Evolutionary conservation across 1,284 basidiomycete species (phyloP).

Genomic region (Malassezia nana): DNA sequence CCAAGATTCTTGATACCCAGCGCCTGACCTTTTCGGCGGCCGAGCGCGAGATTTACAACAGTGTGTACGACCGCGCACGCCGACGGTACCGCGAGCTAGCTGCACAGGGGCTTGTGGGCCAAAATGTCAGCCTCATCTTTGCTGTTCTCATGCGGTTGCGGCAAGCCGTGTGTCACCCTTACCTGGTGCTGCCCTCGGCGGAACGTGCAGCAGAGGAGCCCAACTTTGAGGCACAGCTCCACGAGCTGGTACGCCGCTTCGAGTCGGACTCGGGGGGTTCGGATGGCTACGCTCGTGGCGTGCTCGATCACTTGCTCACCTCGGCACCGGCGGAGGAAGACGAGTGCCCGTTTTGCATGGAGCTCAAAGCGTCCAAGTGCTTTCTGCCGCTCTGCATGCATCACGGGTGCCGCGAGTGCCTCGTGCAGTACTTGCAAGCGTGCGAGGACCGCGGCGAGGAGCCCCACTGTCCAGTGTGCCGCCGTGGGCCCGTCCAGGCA

Average conservation of each 20-base stretch:
- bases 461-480: slow-evolving; percentile 48
- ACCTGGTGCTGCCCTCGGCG: slow-evolving; percentile 41
- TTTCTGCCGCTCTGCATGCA: slow-evolving; percentile 49
- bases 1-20: slow-evolving; percentile 59
- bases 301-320: slow-evolving; percentile 23
- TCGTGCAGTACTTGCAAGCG: slow-evolving; percentile 59
- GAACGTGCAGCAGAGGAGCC: slow-evolving; percentile 22
- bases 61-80: slow-evolving; percentile 41
- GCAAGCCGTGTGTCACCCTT: slow-evolving; percentile 50
- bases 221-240: slow-evolving; percentile 20
- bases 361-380: slow-evolving; percentile 32
- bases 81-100: slow-evolving; percentile 34
- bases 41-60: slow-evolving; percentile 49
- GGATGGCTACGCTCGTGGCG: slow-evolving; percentile 19
- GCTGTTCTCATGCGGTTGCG: slow-evolving; percentile 50
- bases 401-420: slow-evolving; percentile 65
- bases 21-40: slow-evolving; percentile 28
- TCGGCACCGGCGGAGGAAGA: slow-evolving; percentile 16
- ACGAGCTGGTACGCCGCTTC: slow-evolving; percentile 27
- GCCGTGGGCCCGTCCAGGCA: slow-evolving; percentile 51
- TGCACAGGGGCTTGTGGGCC: slow-evolving; percentile 32
- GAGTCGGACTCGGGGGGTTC: slow-evolving; percentile 18
- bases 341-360: slow-evolving; percentile 49
- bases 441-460: slow-evolving; percentile 61
- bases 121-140: slow-evolving; percentile 49